A percentile compares a stretch with the other conserved stretches of the same genome.
phyloP scores from a whole-genome alignment of 257 asterid genomes.

The Solanum gracilifrons region DNA sequence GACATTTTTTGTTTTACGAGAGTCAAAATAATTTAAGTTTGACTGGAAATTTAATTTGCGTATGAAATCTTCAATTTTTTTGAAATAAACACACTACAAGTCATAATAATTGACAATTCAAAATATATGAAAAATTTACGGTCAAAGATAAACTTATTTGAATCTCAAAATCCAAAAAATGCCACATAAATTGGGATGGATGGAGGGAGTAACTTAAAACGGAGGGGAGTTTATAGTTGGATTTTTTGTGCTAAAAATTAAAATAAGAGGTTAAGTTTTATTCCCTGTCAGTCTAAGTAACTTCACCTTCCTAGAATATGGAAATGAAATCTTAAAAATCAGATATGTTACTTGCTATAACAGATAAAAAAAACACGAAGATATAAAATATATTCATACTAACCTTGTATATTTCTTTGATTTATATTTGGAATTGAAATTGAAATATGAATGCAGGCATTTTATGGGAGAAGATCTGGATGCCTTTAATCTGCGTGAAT shows the following conservation, averaged over 20 bases:
- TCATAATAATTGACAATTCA: too few species aligned
- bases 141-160: too few species aligned
- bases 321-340: neutral
- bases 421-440: neutral
- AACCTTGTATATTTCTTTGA: neutral
- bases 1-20: too few species aligned
- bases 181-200: too few species aligned
- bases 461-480: constrained; percentile 59
- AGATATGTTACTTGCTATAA: neutral
- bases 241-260: neutral
- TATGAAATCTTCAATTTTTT: too few species aligned
- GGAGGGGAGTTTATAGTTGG: neutral
- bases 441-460: constrained; percentile 21
- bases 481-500: constrained; percentile 55
- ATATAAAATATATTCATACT: neutral
- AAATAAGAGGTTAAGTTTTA: neutral
- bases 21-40: too few species aligned
- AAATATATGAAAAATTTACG: too few species aligned
- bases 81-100: too few species aligned
- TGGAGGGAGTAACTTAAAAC: too few species aligned
- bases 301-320: neutral
- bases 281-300: neutral
- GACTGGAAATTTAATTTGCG: too few species aligned
- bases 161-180: too few species aligned
- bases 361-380: neutral